Base-by-base conservation (phyloP, 2,329 filamentous ascomycete species). In the Bimuria novae-zelandiae region DNA sequence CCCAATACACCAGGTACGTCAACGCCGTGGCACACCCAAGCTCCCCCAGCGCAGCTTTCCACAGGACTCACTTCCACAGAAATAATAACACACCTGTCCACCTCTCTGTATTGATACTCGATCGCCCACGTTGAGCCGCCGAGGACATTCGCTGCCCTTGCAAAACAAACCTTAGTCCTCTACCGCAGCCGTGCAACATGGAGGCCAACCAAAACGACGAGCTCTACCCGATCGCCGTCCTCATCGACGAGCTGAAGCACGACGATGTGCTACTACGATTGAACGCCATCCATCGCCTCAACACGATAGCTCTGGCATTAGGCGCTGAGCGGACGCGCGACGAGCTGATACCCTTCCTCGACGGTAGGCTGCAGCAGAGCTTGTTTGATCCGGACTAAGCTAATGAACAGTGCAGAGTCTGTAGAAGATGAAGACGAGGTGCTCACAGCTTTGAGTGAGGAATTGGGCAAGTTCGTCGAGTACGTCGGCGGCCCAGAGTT, bases 221-320 rank as follows among this genome's bases (percentile, higher is more conserved):
- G 87, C 92, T 99, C 72, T 99, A 97, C 79, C 94, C 94, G 76
- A 99, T 99, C 82, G 94, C 95, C 74, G 94, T 99, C 67, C 88
- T 99, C 79, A 99, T 99, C 79, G 94, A 99, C 78, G 94, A 99
- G 85, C 84, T 99, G 73, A 99, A 99, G 93, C 94, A 99, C 78
- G 94, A 99, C 76, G 95, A 99, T 83, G 94, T 99, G 67, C 85
- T 97, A 63, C 87, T 99, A 75, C 90, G 94, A 76, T 85, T 99
- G 78, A 99, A 99, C 79, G 94, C 94, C 72, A 99, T 99, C 76
- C 93, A 96, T 80, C 89, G 94, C 72, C 88, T 99, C 60, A 97
- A 94, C 54, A 99, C 94, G 60, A 99, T 99, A 80, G 94, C 95
- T 71, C 87, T 99, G 65, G 94, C 94, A 68, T 82, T 99, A 63